Evolutionary conservation across 345 rosid species (phyloP).

Genomic region (Hevea brasiliensis): DNA sequence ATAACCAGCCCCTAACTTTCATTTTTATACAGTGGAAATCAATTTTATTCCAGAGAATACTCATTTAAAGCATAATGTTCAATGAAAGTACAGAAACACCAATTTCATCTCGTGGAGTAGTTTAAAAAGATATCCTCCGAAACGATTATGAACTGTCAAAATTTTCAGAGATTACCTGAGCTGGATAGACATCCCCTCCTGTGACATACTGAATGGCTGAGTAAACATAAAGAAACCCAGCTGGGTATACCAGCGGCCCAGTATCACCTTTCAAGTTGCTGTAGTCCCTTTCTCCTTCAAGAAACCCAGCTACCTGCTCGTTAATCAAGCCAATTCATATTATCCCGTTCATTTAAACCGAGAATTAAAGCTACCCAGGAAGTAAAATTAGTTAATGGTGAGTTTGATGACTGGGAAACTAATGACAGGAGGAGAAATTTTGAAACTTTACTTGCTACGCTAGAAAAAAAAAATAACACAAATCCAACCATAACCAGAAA

Average conservation of each 20-base stretch:
- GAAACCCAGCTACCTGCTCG: slow-evolving; percentile 78
- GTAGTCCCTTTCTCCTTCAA: slow-evolving; percentile 89
- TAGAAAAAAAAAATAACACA: not conserved
- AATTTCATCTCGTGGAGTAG: not conserved
- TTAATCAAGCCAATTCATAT: slow-evolving; percentile 9
- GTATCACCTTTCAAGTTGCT: slow-evolving; percentile 87
- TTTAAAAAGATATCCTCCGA: not conserved
- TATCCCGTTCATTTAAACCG: slow-evolving; percentile 16
- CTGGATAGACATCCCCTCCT: slow-evolving; percentile 66
- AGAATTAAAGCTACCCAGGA: slow-evolving; percentile 9
- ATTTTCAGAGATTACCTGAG: slow-evolving; percentile 56
- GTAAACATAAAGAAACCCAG: slow-evolving; percentile 89
- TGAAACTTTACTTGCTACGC: too few relatives aligned
- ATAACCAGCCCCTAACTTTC: not conserved
- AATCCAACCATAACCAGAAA: not conserved
- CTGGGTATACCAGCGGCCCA: slow-evolving; percentile 94
- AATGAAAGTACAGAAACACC: not conserved
- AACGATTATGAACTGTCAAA: not conserved
- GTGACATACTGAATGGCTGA: slow-evolving; percentile 70
- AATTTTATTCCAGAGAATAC: not conserved
- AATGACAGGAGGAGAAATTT: not conserved
- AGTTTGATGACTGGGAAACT: not conserved
- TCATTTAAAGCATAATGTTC: not conserved
- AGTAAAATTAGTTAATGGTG: not conserved
- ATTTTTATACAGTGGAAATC: not conserved